Conservation (phyloP, 2,329 filamentous ascomycete species). For the Colletotrichum eremochloae region DNA sequence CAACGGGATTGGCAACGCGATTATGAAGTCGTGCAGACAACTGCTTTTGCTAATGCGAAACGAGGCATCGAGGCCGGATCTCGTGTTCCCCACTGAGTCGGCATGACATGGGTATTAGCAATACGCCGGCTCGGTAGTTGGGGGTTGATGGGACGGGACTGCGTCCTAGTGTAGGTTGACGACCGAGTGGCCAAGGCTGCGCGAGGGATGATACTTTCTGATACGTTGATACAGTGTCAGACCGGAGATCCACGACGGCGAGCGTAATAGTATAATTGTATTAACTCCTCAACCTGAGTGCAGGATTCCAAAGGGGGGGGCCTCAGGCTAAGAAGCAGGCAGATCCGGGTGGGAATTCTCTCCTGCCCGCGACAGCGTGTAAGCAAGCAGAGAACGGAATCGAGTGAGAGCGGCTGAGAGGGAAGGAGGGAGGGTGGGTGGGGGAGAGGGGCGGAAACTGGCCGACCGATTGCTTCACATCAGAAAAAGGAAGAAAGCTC, state of each 20-base stretch:
- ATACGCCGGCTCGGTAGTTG: conserved; percentile 5
- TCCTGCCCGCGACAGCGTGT: too few relatives aligned
- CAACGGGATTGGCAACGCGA: conserved; percentile 10
- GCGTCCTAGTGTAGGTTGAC: not conserved
- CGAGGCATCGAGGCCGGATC: not conserved
- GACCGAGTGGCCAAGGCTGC: conserved; percentile 9
- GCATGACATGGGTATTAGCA: conserved; percentile 26
- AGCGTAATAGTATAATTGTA: conserved; percentile 21
- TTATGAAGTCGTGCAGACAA: conserved; percentile 10
- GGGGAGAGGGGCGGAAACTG: not conserved
- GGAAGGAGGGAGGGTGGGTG: too few relatives aligned
- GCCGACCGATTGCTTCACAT: not conserved
- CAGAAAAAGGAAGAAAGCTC: not conserved
- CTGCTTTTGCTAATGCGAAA: not conserved
- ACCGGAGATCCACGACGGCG: conserved; percentile 33
- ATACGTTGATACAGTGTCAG: conserved; percentile 25
- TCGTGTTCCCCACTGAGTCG: not conserved
- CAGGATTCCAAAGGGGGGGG: not conserved
- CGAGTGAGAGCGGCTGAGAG: not conserved
- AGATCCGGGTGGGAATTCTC: not conserved
- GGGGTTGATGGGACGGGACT: not conserved
- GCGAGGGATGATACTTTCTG: conserved; percentile 29
- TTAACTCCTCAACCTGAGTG: not conserved
- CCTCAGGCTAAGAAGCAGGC: conserved; percentile 10
- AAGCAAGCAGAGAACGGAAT: too few relatives aligned